Base-by-base conservation (phyloP, 768 basidiomycete species). In the Trametes punicea region DNA sequence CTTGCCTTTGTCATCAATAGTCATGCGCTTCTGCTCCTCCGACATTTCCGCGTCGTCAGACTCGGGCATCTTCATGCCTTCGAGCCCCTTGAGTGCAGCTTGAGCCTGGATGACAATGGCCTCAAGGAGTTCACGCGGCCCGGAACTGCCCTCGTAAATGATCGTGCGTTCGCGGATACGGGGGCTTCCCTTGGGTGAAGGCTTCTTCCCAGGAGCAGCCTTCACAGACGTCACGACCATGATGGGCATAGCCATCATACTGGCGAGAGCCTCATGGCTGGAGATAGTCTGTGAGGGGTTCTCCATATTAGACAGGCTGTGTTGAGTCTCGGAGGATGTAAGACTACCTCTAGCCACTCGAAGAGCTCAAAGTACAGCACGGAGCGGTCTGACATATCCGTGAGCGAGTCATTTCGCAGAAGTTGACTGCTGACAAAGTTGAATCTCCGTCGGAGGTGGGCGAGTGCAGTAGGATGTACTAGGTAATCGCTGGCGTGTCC, bases 201-300 rank as follows among this genome's bases (percentile, higher is more conserved):
- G 67, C 63, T 77, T 81, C 75, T 81, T 85, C n/a, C 81, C 74
- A 3, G 76, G 75, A n/a, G 84, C 73, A 6, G 78, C 74, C 67
- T 87, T 88, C 48, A 84, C 79, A 18, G 87, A 87, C 4, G 79
- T 76, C 18, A 84, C 81, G n/a, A 85, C 84, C 93, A 94, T 94
- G 67, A 91, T 92, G 6, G 93, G 93, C 92, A 95, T 96, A 1
- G 91, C 93, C 84, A 96, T 91, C 88, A 95, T 94, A 58, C 89
- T 91, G 15, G 92, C 92, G 36, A 97, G 73, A 5, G 92, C 88
- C 75, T 96, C 95, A 60, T 97, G 94, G 62, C 86, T 87, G 6
- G 93, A 95, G 42, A 98, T 88, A 0, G 90, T 93, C 94, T 97
- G 36, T 11, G 21, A n/a, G 46, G 26, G 50, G 46, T 31, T 18